Evolutionary conservation across 495 filamentous ascomycete genomes (phyloP).

Genomic region (Penicillium desertorum): DNA sequence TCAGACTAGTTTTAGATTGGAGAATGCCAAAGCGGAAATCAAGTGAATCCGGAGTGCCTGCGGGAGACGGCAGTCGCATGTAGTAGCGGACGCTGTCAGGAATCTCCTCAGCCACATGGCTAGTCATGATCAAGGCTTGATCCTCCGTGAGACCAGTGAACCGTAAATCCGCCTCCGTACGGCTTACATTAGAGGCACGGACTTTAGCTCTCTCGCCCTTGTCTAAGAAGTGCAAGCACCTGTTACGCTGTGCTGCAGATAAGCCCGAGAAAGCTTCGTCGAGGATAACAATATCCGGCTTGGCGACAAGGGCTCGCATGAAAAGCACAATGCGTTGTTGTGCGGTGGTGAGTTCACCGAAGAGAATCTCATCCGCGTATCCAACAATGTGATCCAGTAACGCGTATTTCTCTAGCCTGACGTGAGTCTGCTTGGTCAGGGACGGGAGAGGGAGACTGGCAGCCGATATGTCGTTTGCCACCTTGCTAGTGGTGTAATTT

Average conservation of each 20-base stretch:
- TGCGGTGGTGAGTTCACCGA: conserved; percentile 72
- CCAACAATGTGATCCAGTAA: conserved; percentile 42
- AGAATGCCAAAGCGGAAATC: conserved; percentile 42
- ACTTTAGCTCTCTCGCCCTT: conserved; percentile 45
- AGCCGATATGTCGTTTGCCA: conserved; percentile 7
- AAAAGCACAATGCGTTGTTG: conserved; percentile 85
- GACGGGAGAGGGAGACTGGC: conserved; percentile 26
- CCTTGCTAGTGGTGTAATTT: conserved; percentile 17
- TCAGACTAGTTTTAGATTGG: conserved; percentile 17
- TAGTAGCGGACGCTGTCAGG: conserved; percentile 75
- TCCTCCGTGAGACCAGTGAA: conserved; percentile 50
- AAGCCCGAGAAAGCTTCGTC: conserved; percentile 94
- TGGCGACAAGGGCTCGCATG: conserved; percentile 76
- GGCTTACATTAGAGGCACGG: not conserved
- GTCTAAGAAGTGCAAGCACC: conserved; percentile 76
- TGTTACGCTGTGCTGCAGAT: conserved; percentile 76
- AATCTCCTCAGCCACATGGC: conserved; percentile 87
- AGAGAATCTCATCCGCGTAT: conserved; percentile 69
- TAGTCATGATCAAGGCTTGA: conserved; percentile 83
- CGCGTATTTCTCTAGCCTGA: conserved; percentile 4
- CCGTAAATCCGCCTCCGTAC: conserved; percentile 1
- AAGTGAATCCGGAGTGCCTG: conserved; percentile 44
- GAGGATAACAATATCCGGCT: conserved; percentile 83
- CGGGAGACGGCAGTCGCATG: conserved; percentile 66
- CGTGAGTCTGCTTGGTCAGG: conserved; percentile 3